Evolutionary conservation across 2,329 filamentous ascomycete genomes (phyloP).

Genomic region (Colletotrichum costaricense): DNA sequence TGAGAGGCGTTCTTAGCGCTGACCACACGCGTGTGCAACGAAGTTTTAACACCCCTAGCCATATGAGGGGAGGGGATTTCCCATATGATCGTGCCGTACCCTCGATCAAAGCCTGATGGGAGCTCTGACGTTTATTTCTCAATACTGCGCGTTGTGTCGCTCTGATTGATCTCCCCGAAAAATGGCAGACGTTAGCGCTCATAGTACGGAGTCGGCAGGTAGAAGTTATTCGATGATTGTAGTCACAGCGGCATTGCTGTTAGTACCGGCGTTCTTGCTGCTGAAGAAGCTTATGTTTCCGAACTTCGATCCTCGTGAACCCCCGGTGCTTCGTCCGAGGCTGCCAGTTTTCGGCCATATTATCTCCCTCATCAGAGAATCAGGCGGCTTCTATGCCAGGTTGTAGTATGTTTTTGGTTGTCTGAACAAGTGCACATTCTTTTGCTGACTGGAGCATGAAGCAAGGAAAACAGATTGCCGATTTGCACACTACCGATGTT

Average conservation of each 20-base stretch:
- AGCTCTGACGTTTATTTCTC: background rate
- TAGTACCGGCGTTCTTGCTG: conserved; percentile 8
- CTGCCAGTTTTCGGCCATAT: conserved; percentile 60
- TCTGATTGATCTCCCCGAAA: background rate
- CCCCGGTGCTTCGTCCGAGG: conserved; percentile 51
- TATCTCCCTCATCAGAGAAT: conserved; percentile 51
- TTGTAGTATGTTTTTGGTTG: conserved; percentile 48
- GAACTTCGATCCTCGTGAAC: conserved; percentile 49
- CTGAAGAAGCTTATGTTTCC: conserved; percentile 24
- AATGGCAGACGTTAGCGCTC: background rate
- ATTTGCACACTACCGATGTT: conserved; percentile 59
- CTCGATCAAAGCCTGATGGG: background rate
- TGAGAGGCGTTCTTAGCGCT: background rate
- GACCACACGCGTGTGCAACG: background rate
- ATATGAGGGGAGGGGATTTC: background rate
- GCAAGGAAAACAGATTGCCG: conserved; percentile 41
- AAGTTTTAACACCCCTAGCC: background rate
- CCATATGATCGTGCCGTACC: background rate
- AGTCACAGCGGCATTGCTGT: background rate
- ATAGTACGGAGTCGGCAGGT: too few relatives aligned
- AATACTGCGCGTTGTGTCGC: background rate
- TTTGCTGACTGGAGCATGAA: background rate
- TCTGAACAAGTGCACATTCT: background rate
- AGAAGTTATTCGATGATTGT: background rate
- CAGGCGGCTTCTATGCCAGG: conserved; percentile 49